Base-by-base conservation (phyloP, 73 alveolate species). In the Blepharisma japonicum region DNA sequence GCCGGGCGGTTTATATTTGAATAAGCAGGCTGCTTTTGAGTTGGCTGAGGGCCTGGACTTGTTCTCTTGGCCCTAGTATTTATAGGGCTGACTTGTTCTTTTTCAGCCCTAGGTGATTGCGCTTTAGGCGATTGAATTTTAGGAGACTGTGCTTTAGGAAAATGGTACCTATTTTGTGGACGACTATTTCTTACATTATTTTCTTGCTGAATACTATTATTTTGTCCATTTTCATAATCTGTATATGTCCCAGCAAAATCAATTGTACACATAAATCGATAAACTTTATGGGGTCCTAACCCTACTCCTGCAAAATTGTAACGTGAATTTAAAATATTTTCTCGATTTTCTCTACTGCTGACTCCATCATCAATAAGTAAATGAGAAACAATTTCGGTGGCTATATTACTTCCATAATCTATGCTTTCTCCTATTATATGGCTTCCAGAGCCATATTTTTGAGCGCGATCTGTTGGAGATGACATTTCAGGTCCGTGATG, bases 301-400 rank as follows among this genome's bases (percentile, higher is more conserved):
- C 92, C 94, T 5, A 93, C 78, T 11, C 74, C 74, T 20, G 74
- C 74, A 18, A 61, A 25, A 20, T 8, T 18, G 47, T 61, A 39
- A 61, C 11, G 47, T 14, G 47, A 39, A 25, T 61, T 61, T 20
- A 61, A 25, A 25, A 61, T 61, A 25, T 61, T 61, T 20, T 20
- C 18, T 53, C 97, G 68, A 79, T 91, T 95, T 8, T 94, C 97
- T 56, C 97, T 85, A 42, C 79, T 87, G 23, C 87, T 68, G 11
- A 91, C 97, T 8, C 97, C 97, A 85, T 91, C 97, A 78, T 91
- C 97, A 6, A 91, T 89, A 38, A 91, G 80, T 51, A 91, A 81
- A 23, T 83, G 68, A 11, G 55, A 25, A 18, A 90, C 77, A 45
- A 84, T 86, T 23, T 88, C 94, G 20, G 66, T 81, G 8, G 89